Evolutionary conservation across 2,329 filamentous ascomycete genomes (phyloP).

Genomic region (Cladorrhinum sp.): DNA sequence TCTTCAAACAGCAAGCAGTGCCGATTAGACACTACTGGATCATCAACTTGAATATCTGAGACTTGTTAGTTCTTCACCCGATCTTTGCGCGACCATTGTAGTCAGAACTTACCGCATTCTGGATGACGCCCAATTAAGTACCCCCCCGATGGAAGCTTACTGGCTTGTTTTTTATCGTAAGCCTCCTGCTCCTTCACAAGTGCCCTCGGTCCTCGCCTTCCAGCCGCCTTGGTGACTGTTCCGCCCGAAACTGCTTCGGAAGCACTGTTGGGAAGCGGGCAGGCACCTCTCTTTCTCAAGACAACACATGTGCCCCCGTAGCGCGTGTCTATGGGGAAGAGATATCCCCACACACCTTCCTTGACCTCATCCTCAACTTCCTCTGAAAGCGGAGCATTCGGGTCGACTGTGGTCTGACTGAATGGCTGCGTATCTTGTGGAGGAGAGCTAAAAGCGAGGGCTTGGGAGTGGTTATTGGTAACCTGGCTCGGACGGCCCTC

Average conservation of each 20-base stretch:
- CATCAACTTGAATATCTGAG: conserved; percentile 68
- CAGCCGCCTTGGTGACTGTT: conserved; percentile 37
- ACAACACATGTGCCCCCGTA: conserved; percentile 66
- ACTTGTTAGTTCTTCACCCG: conserved; percentile 21
- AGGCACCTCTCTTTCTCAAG: conserved; percentile 69
- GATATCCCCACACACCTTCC: conserved; percentile 93
- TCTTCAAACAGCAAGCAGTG: conserved; percentile 54
- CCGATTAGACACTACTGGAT: conserved; percentile 81
- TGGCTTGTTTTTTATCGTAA: conserved; percentile 61
- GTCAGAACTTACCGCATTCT: conserved; percentile 72
- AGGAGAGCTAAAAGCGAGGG: conserved; percentile 47
- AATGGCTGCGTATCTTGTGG: conserved; percentile 71
- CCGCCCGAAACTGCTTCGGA: conserved; percentile 28
- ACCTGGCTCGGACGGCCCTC: conserved; percentile 56
- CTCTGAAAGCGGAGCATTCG: conserved; percentile 67
- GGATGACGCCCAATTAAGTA: conserved; percentile 91
- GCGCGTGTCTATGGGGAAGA: conserved; percentile 74
- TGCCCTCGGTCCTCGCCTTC: conserved; percentile 44
- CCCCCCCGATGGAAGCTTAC: conserved; percentile 67
- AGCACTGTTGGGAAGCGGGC: conserved; percentile 55
- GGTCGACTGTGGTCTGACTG: conserved; percentile 73
- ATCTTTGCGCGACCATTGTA: background rate
- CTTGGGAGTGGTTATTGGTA: conserved; percentile 44
- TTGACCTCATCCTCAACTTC: conserved; percentile 80
- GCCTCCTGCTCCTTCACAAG: conserved; percentile 53